Base-by-base conservation (phyloP, 345 rosid species). In the Moricandia arvensis region DNA sequence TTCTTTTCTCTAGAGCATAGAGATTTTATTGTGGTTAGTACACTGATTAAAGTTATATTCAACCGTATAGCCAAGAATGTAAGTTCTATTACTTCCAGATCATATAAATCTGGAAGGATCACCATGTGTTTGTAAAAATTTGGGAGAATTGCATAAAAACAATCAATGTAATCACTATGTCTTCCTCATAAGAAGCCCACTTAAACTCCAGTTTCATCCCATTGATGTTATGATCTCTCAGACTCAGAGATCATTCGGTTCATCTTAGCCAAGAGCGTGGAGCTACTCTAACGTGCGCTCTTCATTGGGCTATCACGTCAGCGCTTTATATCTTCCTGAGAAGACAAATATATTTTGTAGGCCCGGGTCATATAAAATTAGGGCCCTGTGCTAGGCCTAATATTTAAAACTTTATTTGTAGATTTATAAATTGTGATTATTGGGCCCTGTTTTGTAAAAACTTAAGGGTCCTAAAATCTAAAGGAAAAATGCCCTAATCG, bases 211-310 rank as follows among this genome's bases (percentile, higher is more conserved):
- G n/a, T n/a, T n/a, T n/a, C n/a, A n/a, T n/a, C n/a, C n/a, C n/a
- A n/a, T n/a, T n/a, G n/a, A n/a, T n/a, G 38, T 34, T 34, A 34
- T 7, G 38, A 34, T 7, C 8, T 33, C 75, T 47, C 38, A 7
- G 51, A 58, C 53, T 21, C 24, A 21, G 24, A 21, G 1, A 70
- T 58, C 17, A 43, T 64, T 66, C 73, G 76, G 81, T 49, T 66
- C 73, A 78, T 24, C 2, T 78, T 66, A 59, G 81, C 43, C 43
- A 7, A 34, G 37, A 34, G 37, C 37, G 7, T 34, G 8, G 12
- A 69, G 38, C 59, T 9, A 51, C 18, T 54, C 80, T 63, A 77
- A 77, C 71, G 33, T 77, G 61, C 75, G 71, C 80, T 2, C 26
- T 61, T 24, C 38, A 45, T 30, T 76, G 66, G 68, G 21, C n/a